A percentile compares a stretch with the other conserved stretches of the same genome.
These are phyloP conservation scores for Malassezia caprae DNA, from an alignment of 1,284 basidiomycete species.

Conservation along the genomic window DNA sequence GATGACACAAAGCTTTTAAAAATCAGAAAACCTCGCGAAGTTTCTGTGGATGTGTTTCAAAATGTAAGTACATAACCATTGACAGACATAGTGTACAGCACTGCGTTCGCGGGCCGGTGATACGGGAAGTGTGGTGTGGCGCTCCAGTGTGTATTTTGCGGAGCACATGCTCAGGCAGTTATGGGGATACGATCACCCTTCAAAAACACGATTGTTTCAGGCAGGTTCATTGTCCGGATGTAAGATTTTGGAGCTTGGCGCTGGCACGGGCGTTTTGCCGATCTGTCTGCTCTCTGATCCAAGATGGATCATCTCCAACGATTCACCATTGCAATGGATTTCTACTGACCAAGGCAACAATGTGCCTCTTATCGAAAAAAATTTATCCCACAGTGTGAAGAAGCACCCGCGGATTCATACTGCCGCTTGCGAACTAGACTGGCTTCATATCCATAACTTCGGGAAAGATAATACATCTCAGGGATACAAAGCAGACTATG, in stretches of 20 bases:
- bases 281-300: slow-evolving; percentile 17
- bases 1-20: background rate
- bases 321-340: slow-evolving; percentile 22
- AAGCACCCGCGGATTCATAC: background rate
- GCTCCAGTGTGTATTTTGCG: slow-evolving; percentile 30
- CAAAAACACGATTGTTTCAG: slow-evolving; percentile 9
- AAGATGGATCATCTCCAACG: background rate
- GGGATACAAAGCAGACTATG: background rate
- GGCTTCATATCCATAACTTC: background rate
- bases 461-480: background rate
- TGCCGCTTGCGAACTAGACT: slow-evolving; percentile 14
- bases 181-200: background rate
- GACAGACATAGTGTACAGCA: slow-evolving; percentile 27
- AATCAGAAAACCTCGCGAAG: background rate
- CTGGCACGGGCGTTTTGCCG: slow-evolving; percentile 40
- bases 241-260: slow-evolving; percentile 34
- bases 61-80: slow-evolving; percentile 1
- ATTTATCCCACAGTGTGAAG: slow-evolving; percentile 6
- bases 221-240: slow-evolving; percentile 5
- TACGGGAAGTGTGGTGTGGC: slow-evolving; percentile 40
- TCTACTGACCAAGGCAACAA: slow-evolving; percentile 34
- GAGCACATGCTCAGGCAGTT: slow-evolving; percentile 11
- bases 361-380: slow-evolving; percentile 28
- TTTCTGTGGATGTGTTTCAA: background rate
- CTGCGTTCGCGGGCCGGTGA: slow-evolving; percentile 31